Base-by-base conservation (phyloP, 768 basidiomycete species). In the Boletus pseudopeckii region DNA sequence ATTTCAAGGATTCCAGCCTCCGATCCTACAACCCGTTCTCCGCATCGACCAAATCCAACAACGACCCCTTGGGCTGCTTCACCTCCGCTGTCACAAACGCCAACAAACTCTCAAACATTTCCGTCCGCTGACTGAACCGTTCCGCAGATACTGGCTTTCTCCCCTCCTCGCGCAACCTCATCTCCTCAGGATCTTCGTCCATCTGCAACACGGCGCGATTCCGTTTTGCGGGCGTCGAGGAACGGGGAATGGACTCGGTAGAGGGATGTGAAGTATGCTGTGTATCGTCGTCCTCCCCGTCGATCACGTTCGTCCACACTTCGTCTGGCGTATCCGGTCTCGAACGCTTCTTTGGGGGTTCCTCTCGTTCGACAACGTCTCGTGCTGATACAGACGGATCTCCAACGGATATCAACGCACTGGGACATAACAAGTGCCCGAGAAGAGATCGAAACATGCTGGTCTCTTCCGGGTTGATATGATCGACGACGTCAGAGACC, bases 401-500 rank as follows among this genome's bases (percentile, higher is more conserved):
- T 8, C 46, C 56, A 0, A 33, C 26, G 11, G 48, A 22, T 36
- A 44, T 52, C 46, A 22, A 45, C 8, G 71, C 49, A 9, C 52
- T 48, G 6, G 79, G 77, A 1, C 75, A 71, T 11, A 90, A 72
- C 5, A 91, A 74, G 58, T 89, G 78, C 4, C 81, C 77, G 42
- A 91, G 78, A 7, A 92, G 74, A 0, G 81, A 77, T 22, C 87
- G 80, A 64, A 90, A 91, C 7, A 71, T 64, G 38, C 77, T 76
- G 0, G 84, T 76, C 63, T 91, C 88, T 52, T 80, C 77, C 0
- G 77, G 61, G 58, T 86, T 78, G 52, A 70, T 73, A 58, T 90
- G 88, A 64, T 91, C 81, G 17, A 91, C 90, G 4, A 88, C 83
- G 2, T 77, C 76, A 0, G 83, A 83, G 9, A 92, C 86, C 45